A percentile compares a stretch with the other conserved stretches of the same genome.
These are phyloP conservation scores for Beverwykella pulmonaria DNA, from an alignment of 495 filamentous ascomycete species.

Conservation along the genomic window DNA sequence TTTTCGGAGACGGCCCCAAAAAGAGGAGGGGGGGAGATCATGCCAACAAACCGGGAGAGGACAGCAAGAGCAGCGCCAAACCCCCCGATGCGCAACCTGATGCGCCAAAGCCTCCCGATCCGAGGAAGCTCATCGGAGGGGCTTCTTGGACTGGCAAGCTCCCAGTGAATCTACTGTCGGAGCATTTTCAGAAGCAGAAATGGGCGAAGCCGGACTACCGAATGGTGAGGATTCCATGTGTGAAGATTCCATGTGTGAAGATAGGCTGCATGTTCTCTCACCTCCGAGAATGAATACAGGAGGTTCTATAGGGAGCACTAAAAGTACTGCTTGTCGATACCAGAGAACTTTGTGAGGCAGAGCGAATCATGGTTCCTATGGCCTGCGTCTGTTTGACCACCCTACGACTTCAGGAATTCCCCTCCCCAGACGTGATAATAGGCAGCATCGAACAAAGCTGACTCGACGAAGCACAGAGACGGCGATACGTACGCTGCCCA, in stretches of 20 bases:
- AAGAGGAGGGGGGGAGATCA: conserved; percentile 48
- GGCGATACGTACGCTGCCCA: conserved; percentile 68
- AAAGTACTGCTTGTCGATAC: no score
- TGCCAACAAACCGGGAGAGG: conserved; percentile 24
- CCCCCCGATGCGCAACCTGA: conserved; percentile 46
- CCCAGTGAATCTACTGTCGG: conserved; percentile 86
- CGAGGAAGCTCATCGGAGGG: conserved; percentile 87
- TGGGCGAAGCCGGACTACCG: conserved; percentile 94
- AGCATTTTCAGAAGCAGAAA: conserved; percentile 92
- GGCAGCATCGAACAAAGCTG: not conserved
- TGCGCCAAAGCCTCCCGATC: conserved; percentile 74
- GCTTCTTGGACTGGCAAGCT: conserved; percentile 97
- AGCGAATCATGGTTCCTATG: no score
- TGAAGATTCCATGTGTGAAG: no score
- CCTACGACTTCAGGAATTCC: no score
- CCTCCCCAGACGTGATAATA: conserved; percentile 37
- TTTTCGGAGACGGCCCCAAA: conserved; percentile 67
- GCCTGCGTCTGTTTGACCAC: no score
- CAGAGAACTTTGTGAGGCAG: no score
- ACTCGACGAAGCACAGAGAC: conserved; percentile 50
- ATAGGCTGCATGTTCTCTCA: no score
- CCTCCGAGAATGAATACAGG: no score
- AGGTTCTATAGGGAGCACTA: no score
- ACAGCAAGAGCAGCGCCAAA: conserved; percentile 41
- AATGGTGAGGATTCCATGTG: conserved; percentile 51